A percentile compares a stretch with the other conserved stretches of the same genome.
These are phyloP conservation scores for Fremontodendron californicum DNA, from an alignment of 345 rosid genomes.

Conservation along the genomic window DNA sequence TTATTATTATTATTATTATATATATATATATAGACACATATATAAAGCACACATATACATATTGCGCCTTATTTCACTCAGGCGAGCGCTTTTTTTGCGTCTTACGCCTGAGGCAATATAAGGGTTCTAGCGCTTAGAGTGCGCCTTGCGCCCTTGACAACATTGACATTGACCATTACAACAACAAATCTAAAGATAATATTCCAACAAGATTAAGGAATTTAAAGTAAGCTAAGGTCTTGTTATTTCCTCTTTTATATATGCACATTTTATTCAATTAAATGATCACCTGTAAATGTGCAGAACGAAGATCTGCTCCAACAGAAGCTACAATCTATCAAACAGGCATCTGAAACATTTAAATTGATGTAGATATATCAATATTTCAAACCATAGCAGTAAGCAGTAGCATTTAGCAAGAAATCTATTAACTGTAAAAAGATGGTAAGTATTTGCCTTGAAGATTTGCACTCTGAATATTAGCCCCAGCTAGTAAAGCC, in stretches of 20 bases:
- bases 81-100: no score
- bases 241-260: not conserved
- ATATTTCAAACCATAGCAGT: not conserved
- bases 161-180: no score
- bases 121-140: no score
- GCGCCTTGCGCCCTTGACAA: no score
- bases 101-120: no score
- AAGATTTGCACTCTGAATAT: conserved; percentile 92
- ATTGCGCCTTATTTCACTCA: no score
- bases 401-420: not conserved
- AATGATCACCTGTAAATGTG: conserved; percentile 74
- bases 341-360: conserved; percentile 69
- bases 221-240: not conserved
- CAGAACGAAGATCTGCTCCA: conserved; percentile 87
- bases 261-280: conserved; percentile 1
- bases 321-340: conserved; percentile 78
- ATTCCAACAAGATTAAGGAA: not conserved
- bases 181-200: no score
- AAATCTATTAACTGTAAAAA: not conserved
- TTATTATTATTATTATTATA: no score
- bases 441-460: conserved; percentile 47
- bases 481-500: conserved; percentile 78
- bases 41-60: no score
- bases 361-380: not conserved
- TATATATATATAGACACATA: no score